phyloP scores from a whole-genome alignment of 495 filamentous ascomycete species.

The Neurospora sp. region DNA sequence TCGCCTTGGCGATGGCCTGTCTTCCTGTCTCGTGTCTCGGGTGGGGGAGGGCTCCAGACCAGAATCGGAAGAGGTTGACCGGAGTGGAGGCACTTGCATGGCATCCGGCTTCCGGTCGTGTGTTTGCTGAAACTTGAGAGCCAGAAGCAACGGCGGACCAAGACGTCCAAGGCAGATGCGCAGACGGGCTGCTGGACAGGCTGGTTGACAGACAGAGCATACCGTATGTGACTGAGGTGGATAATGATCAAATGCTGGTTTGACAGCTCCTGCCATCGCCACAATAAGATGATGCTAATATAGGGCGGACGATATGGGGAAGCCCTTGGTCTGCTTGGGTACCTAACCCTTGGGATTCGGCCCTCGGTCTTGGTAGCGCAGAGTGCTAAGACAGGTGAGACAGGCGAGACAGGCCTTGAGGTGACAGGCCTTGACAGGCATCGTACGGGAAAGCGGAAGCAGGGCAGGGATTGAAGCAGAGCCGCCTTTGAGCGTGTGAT shows the following conservation, averaged over 20 bases:
- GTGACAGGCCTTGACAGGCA: background rate
- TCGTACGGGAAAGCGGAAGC: background rate
- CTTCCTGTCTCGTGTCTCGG: background rate
- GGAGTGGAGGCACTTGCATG: background rate
- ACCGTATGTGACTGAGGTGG: background rate
- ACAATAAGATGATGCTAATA: background rate
- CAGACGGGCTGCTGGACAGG: background rate
- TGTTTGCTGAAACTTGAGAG: background rate
- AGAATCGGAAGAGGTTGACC: background rate
- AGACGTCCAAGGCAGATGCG: background rate
- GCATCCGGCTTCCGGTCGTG: background rate
- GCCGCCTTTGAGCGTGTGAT: background rate
- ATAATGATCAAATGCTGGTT: background rate
- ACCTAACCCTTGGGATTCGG: background rate
- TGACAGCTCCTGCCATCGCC: background rate
- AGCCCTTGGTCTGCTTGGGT: background rate
- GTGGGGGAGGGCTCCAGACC: background rate
- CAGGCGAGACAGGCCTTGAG: background rate
- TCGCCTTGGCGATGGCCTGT: background rate
- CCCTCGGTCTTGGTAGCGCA: background rate
- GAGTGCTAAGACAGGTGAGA: background rate
- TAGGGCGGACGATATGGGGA: background rate
- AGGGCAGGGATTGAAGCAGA: background rate
- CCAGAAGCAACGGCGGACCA: background rate
- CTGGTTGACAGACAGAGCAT: background rate